phyloP scores from a whole-genome alignment of 2,329 filamentous ascomycete genomes.

The Clarireedia hainanense region DNA sequence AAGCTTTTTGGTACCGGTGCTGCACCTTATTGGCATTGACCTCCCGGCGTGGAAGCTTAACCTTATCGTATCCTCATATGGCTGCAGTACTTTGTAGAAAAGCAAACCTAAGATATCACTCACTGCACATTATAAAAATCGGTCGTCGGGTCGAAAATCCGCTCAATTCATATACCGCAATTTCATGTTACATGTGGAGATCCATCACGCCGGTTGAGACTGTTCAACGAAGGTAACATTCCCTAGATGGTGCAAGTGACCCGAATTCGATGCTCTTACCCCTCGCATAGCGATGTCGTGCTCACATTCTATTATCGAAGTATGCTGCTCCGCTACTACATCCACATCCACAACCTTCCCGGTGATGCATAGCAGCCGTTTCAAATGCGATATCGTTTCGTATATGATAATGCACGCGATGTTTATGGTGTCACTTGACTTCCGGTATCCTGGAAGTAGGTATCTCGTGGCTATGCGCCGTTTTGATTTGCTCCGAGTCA shows the following conservation, averaged over 20 bases:
- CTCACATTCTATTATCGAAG: slow-evolving; percentile 1
- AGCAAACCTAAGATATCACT: too few relatives aligned
- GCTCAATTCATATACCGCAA: too few relatives aligned
- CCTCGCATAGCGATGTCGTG: slow-evolving; percentile 2
- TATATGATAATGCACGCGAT: slow-evolving; percentile 1
- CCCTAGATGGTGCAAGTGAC: slow-evolving; percentile 1
- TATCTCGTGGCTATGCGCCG: slow-evolving; percentile 8
- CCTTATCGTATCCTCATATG: too few relatives aligned
- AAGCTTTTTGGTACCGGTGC: not conserved
- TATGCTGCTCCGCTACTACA: not conserved
- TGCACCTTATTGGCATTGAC: too few relatives aligned
- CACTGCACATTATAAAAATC: too few relatives aligned
- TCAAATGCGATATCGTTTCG: slow-evolving; percentile 2
- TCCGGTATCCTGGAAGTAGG: slow-evolving; percentile 10
- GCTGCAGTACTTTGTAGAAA: too few relatives aligned
- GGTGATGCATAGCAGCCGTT: slow-evolving; percentile 8
- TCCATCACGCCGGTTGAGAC: too few relatives aligned
- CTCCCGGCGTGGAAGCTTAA: too few relatives aligned
- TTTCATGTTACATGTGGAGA: too few relatives aligned
- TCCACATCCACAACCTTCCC: not conserved
- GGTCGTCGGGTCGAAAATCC: too few relatives aligned
- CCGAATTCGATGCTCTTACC: slow-evolving; percentile 2
- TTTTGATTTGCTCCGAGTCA: slow-evolving; percentile 9
- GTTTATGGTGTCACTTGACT: slow-evolving; percentile 9
- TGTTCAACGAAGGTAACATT: not conserved